Evolutionary conservation across 495 filamentous ascomycete genomes (phyloP), one percentile per base, ranked within the genome.

Genomic region (Podospora pseudocomata): DNA sequence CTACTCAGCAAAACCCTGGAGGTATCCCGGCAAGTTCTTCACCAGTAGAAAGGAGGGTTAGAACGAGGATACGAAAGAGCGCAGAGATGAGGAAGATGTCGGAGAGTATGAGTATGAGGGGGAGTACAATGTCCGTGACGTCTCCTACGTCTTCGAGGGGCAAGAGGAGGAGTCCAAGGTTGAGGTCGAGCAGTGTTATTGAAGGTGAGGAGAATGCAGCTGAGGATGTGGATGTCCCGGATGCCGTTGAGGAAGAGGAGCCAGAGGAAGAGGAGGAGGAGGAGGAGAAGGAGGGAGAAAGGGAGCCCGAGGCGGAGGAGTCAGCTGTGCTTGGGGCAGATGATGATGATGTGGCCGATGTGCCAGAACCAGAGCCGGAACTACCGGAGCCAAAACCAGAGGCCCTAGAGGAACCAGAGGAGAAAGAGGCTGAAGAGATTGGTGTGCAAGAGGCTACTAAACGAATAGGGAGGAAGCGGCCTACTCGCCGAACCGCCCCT

Each of bases 51-150:
- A 63, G 61, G 61, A 39, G 61, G 32, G 61, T 63, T 0, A 63
- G 61, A 27, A 49, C 61, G 11, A 63, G 61, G 61, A 63, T 63
- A 63, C 27, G 61, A n/a, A 63, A 32, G 61, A 63, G 61, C 18
- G 32, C 34, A n/a, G 61, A 63, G 30, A 18, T 63, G 61, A 39
- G 32, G 15, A 39, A 49, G 61, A 63, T 39, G 61, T 63, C 61
- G 32, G 61, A 63, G 32, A 63, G 61, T 63, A 32, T 49, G 32
- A 19, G 34, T 19, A 19, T 58, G n/a, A 58, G 55, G 2, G 23
- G 55, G 18, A 58, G 55, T 58, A 58, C 55, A n/a, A 26, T 19
- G 55, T 58, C 23, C 5, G 55, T 2, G 13, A 26, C 23, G 18
- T 58, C n/a, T 2, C 55, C 23, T 7, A 58, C n/a, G 20, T 18